Conservation (phyloP, 148 eudicot species). For the Rhododendron ferrugineum region DNA sequence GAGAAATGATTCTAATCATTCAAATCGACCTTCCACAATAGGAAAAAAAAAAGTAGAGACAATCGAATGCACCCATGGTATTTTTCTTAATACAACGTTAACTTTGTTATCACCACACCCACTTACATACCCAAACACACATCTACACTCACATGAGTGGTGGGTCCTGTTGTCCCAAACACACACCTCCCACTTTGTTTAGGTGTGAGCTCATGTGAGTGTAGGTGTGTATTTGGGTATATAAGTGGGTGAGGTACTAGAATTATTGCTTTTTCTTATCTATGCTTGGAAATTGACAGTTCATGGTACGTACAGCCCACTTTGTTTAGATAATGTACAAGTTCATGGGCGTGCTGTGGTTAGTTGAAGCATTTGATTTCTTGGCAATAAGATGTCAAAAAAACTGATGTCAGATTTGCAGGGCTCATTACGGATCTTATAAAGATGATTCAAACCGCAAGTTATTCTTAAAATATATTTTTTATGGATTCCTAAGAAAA, state of each 20-base stretch:
- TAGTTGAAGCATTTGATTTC: not conserved
- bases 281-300: not conserved
- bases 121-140: too few relatives aligned
- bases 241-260: too few relatives aligned
- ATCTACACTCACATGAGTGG: too few relatives aligned
- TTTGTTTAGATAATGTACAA: not conserved
- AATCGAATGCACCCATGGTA: not conserved
- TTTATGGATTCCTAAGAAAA: too few relatives aligned
- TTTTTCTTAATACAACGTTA: not conserved
- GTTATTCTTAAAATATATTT: too few relatives aligned
- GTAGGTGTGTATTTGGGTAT: too few relatives aligned
- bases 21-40: not conserved
- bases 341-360: not conserved
- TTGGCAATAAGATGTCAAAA: not conserved
- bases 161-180: too few relatives aligned
- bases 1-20: not conserved
- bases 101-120: too few relatives aligned
- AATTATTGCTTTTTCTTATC: not conserved
- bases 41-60: not conserved
- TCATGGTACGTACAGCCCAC: not conserved
- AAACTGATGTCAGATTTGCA: not conserved
- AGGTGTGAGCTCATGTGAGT: too few relatives aligned
- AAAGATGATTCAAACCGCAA: too few relatives aligned
- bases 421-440: too few relatives aligned
- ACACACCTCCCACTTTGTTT: too few relatives aligned